Evolutionary conservation across 306 rosid species (phyloP).

Genomic region (Trifolium fragiferum): DNA sequence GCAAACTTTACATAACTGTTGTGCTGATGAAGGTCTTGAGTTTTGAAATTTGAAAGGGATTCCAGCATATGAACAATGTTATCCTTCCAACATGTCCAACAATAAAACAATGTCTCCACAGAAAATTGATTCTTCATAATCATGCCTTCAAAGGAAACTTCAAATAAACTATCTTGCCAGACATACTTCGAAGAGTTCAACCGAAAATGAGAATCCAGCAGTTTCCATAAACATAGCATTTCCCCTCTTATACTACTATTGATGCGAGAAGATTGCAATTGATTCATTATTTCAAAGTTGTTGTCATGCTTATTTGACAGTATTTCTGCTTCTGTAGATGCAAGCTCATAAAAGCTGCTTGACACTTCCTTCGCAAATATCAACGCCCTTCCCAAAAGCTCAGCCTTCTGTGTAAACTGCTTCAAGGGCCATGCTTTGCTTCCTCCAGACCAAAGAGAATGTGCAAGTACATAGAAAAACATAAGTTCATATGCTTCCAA

Average conservation of each 20-base stretch:
- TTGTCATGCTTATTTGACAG: conserved; percentile 42
- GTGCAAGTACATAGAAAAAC: conserved; percentile 53
- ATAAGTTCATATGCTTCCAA: conserved; percentile 53
- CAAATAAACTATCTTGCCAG: conserved; percentile 48
- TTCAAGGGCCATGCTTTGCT: conserved; percentile 76
- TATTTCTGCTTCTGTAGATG: conserved; percentile 58
- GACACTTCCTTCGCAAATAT: conserved; percentile 53
- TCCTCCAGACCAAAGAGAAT: conserved; percentile 73
- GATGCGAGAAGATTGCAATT: conserved; percentile 50
- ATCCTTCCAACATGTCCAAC: conserved; percentile 77
- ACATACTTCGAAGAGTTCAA: conserved; percentile 42
- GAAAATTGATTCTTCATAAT: conserved; percentile 51
- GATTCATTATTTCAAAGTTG: conserved; percentile 32
- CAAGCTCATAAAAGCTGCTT: conserved; percentile 40
- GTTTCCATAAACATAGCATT: conserved; percentile 58
- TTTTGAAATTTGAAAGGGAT: conserved; percentile 46
- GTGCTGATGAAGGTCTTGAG: conserved; percentile 40
- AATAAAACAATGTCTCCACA: conserved; percentile 58
- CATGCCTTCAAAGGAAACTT: conserved; percentile 42
- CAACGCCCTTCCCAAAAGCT: conserved; percentile 59
- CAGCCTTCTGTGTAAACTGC: conserved; percentile 50
- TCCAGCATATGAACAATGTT: conserved; percentile 47
- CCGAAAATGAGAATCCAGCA: conserved; percentile 66
- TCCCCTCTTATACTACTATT: conserved; percentile 56
- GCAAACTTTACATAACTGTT: conserved; percentile 51